phyloP scores from a whole-genome alignment of 805 yeast species.

The Maudiozyma barnettii region DNA sequence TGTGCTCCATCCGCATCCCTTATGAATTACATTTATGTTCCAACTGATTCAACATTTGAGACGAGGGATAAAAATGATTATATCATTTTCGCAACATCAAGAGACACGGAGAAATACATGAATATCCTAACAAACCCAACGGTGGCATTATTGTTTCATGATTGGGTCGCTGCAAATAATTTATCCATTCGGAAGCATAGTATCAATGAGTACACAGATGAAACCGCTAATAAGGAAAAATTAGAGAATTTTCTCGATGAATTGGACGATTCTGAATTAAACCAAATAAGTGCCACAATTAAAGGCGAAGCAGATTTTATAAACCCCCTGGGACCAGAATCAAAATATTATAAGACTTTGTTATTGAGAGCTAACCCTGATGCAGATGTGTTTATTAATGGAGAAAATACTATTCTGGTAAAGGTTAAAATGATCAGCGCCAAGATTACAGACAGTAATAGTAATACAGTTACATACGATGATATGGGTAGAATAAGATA shows the following conservation, averaged over 20 bases:
- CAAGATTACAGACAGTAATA: slow-evolving; percentile 67
- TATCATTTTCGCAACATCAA: slow-evolving; percentile 63
- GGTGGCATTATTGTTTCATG: slow-evolving; percentile 78
- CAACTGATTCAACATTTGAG: slow-evolving; percentile 29
- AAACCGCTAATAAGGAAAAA: not conserved
- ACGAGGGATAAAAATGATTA: slow-evolving; percentile 31
- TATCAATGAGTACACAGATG: slow-evolving; percentile 7
- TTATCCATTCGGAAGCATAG: slow-evolving; percentile 22
- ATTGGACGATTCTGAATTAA: slow-evolving; percentile 66
- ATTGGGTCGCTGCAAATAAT: slow-evolving; percentile 65
- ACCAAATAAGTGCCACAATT: slow-evolving; percentile 71
- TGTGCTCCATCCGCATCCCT: slow-evolving; percentile 76
- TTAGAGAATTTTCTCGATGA: slow-evolving; percentile 20
- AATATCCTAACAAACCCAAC: slow-evolving; percentile 62
- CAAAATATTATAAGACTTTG: slow-evolving; percentile 49
- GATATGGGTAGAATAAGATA: not conserved
- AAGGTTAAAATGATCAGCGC: slow-evolving; percentile 54
- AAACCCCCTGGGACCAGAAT: slow-evolving; percentile 38
- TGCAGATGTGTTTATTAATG: slow-evolving; percentile 56
- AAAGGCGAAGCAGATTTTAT: slow-evolving; percentile 60
- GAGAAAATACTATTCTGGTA: slow-evolving; percentile 59
- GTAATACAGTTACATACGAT: slow-evolving; percentile 35
- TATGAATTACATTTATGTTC: slow-evolving; percentile 76
- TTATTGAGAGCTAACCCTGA: slow-evolving; percentile 56
- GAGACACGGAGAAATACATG: slow-evolving; percentile 58